Base-by-base conservation (phyloP, 139 green algal genomes). In the Chlamydomonas schloesseri region DNA sequence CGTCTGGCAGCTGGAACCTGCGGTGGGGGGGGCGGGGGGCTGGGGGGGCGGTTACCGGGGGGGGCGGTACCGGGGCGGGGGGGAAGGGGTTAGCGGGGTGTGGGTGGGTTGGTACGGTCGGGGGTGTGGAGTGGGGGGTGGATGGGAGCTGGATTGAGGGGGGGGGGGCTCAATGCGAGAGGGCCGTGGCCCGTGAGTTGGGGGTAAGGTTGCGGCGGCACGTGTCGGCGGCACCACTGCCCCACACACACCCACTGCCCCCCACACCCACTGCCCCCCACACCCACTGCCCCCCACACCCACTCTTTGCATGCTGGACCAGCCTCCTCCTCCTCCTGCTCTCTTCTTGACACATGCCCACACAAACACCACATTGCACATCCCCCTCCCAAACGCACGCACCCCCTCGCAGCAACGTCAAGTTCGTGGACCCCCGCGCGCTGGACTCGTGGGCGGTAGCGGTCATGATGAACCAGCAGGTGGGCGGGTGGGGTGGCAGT, bases 401-500 rank as follows among this genome's bases (percentile, higher is more conserved):
- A n/a, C n/a, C 42, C 26, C 29, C 36, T 55, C 20, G 37, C 62
- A 86, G 80, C 4, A 79, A 79, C 36, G 81, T 87, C 10, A 47
- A 62, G 34, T 87, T 87, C 33, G 5, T 29, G 9, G 69, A 79
- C 47, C 69, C 81, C 50, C n/a, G 55, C 9, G 29, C 55, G 5
- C 53, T 87, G 81, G 69, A 87, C 28, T 60, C 81, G 20, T 87
- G 81, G 81, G 68, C 53, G 1, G 69, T 79, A 13, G 81, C 33
- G 15, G 55, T 71, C 31, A 47, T 87, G 21, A 71, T 87, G 34
- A 24, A 34, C 24, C 69, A 71, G 55, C 26, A 62, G 42, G 81
- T 87, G 53, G 9, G 81, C 3, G 4, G 24, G 8, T 13, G 70
- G 23, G 36, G 11, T 31, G 33, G 33, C 11, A 31, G 67, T 9